Evolutionary conservation across 768 basidiomycete species (phyloP).

Genomic region (Tremella mesenterica): DNA sequence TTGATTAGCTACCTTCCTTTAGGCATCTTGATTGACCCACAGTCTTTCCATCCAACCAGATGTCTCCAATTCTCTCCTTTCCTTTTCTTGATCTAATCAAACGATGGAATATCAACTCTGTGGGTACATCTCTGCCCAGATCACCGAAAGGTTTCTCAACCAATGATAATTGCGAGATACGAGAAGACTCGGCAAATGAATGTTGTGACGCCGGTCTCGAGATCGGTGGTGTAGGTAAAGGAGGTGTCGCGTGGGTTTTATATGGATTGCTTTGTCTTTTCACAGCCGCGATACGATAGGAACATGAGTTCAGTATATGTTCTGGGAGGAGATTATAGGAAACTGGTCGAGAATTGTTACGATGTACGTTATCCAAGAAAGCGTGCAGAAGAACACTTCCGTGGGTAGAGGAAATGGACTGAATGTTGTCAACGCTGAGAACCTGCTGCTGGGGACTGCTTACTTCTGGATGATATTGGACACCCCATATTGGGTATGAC

Average conservation of each 20-base stretch:
- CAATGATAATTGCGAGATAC: slow-evolving; percentile 3
- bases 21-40: slow-evolving; percentile 19
- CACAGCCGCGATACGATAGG: slow-evolving; percentile 23
- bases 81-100: slow-evolving; percentile 23
- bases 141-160: slow-evolving; percentile 22
- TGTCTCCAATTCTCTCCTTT: slow-evolving; percentile 31
- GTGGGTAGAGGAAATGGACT: slow-evolving; percentile 41
- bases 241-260: background rate
- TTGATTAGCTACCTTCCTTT: slow-evolving; percentile 1
- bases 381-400: slow-evolving; percentile 30
- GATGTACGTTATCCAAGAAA: slow-evolving; percentile 29
- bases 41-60: slow-evolving; percentile 43
- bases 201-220: slow-evolving; percentile 10
- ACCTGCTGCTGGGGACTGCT: background rate
- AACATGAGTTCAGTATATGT: slow-evolving; percentile 20
- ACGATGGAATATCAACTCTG: slow-evolving; percentile 29
- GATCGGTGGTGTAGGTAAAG: slow-evolving; percentile 23
- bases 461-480: slow-evolving; percentile 45
- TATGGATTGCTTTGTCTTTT: background rate
- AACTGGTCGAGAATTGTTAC: slow-evolving; percentile 13
- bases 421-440: background rate
- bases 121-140: slow-evolving; percentile 13
- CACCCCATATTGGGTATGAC: slow-evolving; percentile 38
- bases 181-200: background rate
- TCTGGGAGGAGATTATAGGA: slow-evolving; percentile 23